Evolutionary conservation across 345 rosid species (phyloP).

Genomic region (Gossypium mustelinum): DNA sequence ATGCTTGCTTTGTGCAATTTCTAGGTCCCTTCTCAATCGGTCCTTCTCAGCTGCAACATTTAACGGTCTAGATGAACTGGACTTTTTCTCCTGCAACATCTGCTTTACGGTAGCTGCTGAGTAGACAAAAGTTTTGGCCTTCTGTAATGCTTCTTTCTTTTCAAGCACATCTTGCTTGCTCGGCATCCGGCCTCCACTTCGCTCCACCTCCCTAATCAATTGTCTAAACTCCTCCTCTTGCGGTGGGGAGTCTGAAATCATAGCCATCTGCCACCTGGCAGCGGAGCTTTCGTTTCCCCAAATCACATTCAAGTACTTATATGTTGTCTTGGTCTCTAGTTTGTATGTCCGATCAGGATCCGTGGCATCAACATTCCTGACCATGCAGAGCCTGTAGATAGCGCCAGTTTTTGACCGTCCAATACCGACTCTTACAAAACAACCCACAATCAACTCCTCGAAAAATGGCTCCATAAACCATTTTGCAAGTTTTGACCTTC

Average conservation of each 20-base stretch:
- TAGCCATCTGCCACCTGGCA: constrained; percentile 99
- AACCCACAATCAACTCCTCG: constrained; percentile 90
- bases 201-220: constrained; percentile 86
- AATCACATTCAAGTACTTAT: constrained; percentile 74
- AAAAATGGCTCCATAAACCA: constrained; percentile 99
- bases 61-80: constrained; percentile 76
- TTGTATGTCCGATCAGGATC: constrained; percentile 77
- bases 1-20: constrained; percentile 61
- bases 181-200: constrained; percentile 77
- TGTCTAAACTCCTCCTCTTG: constrained; percentile 84
- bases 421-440: constrained; percentile 93
- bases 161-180: constrained; percentile 75
- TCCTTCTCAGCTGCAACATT: constrained; percentile 98
- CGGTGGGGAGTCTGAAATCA: constrained; percentile 92
- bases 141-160: constrained; percentile 76
- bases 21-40: constrained; percentile 80
- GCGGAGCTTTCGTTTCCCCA: constrained; percentile 96
- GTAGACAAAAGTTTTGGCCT: constrained; percentile 69
- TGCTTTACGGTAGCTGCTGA: constrained; percentile 94
- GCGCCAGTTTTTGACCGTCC: constrained; percentile 77
- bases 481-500: constrained; percentile 86
- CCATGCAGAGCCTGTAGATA: constrained; percentile 83
- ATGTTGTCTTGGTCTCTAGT: constrained; percentile 75
- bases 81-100: constrained; percentile 96
- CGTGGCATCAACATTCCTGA: constrained; percentile 85